Percentiles rank a stretch among this genome's conserved stretches.
phyloP scores from a whole-genome alignment of 2,329 filamentous ascomycete species.

The Apiospora phragmitis region DNA sequence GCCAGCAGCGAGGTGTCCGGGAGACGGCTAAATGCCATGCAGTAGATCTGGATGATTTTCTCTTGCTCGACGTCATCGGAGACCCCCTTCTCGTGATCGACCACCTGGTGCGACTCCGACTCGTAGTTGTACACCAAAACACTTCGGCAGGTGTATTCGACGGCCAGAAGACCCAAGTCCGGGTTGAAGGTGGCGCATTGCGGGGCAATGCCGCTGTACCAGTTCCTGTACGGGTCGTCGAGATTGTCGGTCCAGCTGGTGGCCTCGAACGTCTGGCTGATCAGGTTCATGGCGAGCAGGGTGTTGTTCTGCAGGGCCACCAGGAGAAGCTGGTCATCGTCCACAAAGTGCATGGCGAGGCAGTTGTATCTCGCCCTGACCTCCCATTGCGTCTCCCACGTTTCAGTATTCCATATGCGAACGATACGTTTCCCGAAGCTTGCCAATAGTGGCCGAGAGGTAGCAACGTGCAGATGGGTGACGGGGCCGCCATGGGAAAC shows the following conservation, averaged over 20 bases:
- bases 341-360: conserved; percentile 12
- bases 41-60: not conserved
- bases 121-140: not conserved
- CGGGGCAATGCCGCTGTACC: not conserved
- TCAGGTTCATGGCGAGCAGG: conserved; percentile 9
- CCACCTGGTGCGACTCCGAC: not conserved
- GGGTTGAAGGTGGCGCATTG: conserved; percentile 10
- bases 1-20: conserved; percentile 10
- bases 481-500: conserved; percentile 8
- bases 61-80: not conserved
- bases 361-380: not conserved
- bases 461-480: conserved; percentile 6
- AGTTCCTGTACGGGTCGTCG: conserved; percentile 7
- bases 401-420: conserved; percentile 12
- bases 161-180: conserved; percentile 7
- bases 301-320: conserved; percentile 10
- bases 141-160: not conserved
- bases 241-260: conserved; percentile 12
- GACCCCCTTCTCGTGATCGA: not conserved
- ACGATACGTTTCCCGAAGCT: conserved; percentile 9
- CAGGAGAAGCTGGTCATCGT: conserved; percentile 13
- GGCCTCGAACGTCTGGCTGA: not conserved
- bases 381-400: conserved; percentile 14
- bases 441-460: not conserved
- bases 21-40: conserved; percentile 12